Evolutionary conservation across 2,329 filamentous ascomycete genomes (phyloP).

Genomic region (Penicillium capsulatum): DNA sequence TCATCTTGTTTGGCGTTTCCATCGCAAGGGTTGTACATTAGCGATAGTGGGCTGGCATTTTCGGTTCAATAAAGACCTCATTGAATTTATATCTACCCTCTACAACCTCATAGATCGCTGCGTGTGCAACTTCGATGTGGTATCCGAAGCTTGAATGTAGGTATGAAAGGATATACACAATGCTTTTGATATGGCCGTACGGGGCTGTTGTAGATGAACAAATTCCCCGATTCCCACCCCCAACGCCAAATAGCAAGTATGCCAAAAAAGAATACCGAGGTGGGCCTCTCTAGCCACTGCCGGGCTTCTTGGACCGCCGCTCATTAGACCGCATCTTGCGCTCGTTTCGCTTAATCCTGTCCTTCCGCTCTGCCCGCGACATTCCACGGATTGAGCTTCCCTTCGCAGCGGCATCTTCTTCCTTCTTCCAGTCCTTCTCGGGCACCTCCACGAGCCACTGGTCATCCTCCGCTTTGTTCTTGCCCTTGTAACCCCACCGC

Average conservation of each 20-base stretch:
- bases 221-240: slow-evolving; percentile 23
- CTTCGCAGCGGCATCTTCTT: slow-evolving; percentile 53
- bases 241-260: slow-evolving; percentile 23
- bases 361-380: slow-evolving; percentile 64
- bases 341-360: slow-evolving; percentile 60
- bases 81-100: too few species aligned
- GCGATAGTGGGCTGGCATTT: slow-evolving; percentile 18
- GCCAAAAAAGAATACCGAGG: slow-evolving; percentile 1
- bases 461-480: slow-evolving; percentile 76
- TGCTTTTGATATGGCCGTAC: slow-evolving; percentile 22
- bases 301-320: slow-evolving; percentile 43
- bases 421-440: slow-evolving; percentile 66
- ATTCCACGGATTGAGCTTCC: slow-evolving; percentile 63
- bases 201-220: slow-evolving; percentile 17
- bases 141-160: too few species aligned
- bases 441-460: slow-evolving; percentile 94
- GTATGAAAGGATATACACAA: slow-evolving; percentile 13
- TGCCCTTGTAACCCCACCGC: slow-evolving; percentile 91
- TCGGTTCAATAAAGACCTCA: slow-evolving; percentile 17
- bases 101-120: neutral
- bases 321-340: slow-evolving; percentile 65
- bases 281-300: slow-evolving; percentile 16
- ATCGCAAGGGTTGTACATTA: slow-evolving; percentile 22
- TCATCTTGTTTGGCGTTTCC: slow-evolving; percentile 16
- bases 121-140: neutral